A percentile compares a stretch with the other conserved stretches of the same genome.
Conservation (phyloP, 352 stramenopile genomes). For the Peronospora farinosa region DNA sequence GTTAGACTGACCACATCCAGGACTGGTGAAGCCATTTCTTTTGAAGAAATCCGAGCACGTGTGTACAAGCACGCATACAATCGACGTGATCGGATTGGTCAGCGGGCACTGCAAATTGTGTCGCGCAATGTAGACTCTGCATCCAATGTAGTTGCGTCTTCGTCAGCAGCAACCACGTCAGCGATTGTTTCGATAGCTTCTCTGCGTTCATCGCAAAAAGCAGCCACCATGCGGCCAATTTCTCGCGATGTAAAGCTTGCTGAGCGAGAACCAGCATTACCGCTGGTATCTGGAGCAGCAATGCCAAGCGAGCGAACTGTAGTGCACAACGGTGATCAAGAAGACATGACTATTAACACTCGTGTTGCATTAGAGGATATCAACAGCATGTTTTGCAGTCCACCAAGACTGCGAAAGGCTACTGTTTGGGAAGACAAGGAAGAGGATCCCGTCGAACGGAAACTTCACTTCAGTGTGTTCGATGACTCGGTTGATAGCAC, state of each 20-base stretch:
- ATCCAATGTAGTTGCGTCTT: constrained; percentile 8
- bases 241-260: constrained; percentile 7
- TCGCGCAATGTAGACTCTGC: constrained; percentile 18
- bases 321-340: constrained; percentile 43
- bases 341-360: constrained; percentile 87
- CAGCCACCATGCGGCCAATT: constrained; percentile 1
- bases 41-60: constrained; percentile 72
- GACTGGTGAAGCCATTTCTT: constrained; percentile 51
- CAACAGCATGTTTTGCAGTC: constrained; percentile 85
- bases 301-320: constrained; percentile 12
- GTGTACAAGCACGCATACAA: constrained; percentile 16
- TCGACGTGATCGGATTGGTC: constrained; percentile 11
- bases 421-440: constrained; percentile 45
- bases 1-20: constrained; percentile 34
- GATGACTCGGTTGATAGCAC: constrained; percentile 74
- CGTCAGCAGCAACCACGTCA: constrained; percentile 4
- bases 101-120: constrained; percentile 21
- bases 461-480: constrained; percentile 80
- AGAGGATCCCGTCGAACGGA: constrained; percentile 68
- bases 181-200: constrained; percentile 6
- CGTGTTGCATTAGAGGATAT: constrained; percentile 77
- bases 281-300: neutral
- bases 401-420: constrained; percentile 35
- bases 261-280: constrained; percentile 7
- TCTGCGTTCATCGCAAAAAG: constrained; percentile 7